Percentiles rank a stretch among this genome's conserved stretches.
phyloP scores from a whole-genome alignment of 2,329 filamentous ascomycete genomes.

The Ceratocystiopsis brevicomis region DNA sequence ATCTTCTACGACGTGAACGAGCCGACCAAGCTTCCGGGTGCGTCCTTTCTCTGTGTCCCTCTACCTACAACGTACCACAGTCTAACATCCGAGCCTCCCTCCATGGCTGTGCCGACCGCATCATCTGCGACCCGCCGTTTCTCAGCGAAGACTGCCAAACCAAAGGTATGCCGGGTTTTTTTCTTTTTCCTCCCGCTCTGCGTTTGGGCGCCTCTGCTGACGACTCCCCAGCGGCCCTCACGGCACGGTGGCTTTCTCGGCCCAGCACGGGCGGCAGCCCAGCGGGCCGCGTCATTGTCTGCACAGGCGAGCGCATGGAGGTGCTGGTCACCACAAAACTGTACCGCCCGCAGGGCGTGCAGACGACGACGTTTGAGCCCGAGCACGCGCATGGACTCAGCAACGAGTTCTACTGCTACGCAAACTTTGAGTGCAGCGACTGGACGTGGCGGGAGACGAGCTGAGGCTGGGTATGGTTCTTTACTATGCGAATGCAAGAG shows the following conservation, averaged over 20 bases:
- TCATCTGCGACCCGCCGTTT: constrained; percentile 65
- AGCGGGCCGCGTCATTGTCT: constrained; percentile 36
- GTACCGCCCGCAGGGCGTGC: constrained; percentile 44
- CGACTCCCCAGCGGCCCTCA: constrained; percentile 42
- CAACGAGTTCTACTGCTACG: constrained; percentile 67
- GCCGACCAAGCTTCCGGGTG: constrained; percentile 41
- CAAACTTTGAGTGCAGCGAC: constrained; percentile 49
- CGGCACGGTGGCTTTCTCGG: constrained; percentile 53
- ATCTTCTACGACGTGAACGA: constrained; percentile 54
- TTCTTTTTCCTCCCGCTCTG: no score
- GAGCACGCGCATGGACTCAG: constrained; percentile 53
- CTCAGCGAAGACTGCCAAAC: constrained; percentile 66
- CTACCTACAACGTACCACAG: no score
- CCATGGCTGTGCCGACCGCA: constrained; percentile 41
- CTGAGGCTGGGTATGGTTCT: background rate
- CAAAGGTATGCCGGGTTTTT: constrained; percentile 34
- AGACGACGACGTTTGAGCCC: constrained; percentile 49
- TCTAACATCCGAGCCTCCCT: constrained; percentile 14
- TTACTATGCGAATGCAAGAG: no score
- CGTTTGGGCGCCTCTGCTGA: background rate
- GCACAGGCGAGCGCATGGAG: constrained; percentile 64
- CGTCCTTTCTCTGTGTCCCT: no score
- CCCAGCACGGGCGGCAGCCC: constrained; percentile 6
- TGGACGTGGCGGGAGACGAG: constrained; percentile 22
- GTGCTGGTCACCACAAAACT: constrained; percentile 38